phyloP scores from a whole-genome alignment of 2,329 filamentous ascomycete species.

The Ceratocystis papillata region DNA sequence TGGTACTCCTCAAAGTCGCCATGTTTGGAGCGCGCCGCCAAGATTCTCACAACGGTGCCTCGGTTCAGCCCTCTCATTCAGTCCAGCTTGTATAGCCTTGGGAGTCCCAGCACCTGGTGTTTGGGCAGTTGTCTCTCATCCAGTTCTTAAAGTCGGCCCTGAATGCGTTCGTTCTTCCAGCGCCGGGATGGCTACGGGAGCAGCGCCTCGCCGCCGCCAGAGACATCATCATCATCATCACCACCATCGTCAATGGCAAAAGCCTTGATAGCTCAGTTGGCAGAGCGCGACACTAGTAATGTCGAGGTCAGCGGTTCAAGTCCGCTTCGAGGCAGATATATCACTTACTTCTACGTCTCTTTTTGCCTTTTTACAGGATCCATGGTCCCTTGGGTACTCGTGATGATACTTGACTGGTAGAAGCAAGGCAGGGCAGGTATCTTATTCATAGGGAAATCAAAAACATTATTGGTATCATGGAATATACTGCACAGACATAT shows the following conservation, averaged over 20 bases:
- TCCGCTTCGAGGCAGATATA: conserved; percentile 1
- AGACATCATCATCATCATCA: not conserved
- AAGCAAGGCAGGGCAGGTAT: not conserved
- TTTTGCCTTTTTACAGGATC: not conserved
- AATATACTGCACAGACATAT: conserved; percentile 4
- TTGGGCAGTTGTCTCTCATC: too few species aligned
- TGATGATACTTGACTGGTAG: not conserved
- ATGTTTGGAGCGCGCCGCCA: not conserved
- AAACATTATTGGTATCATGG: conserved; percentile 19
- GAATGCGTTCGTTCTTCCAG: too few species aligned
- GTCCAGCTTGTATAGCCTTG: too few species aligned
- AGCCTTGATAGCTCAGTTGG: conserved; percentile 4
- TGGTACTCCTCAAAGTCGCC: too few species aligned
- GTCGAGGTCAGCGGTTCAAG: conserved; percentile 14
- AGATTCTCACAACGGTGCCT: not conserved
- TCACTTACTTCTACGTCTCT: not conserved
- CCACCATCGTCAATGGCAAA: not conserved
- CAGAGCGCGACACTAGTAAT: not conserved
- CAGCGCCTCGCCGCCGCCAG: too few species aligned
- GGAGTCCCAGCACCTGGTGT: too few species aligned
- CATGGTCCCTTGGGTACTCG: too few species aligned
- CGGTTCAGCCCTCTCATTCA: not conserved
- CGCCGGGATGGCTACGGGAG: too few species aligned
- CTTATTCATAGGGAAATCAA: conserved; percentile 9
- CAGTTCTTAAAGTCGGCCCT: too few species aligned